These are phyloP conservation scores for Neonectria ditissima DNA, from an alignment of 2,329 filamentous ascomycete species.

Conservation along the genomic window DNA sequence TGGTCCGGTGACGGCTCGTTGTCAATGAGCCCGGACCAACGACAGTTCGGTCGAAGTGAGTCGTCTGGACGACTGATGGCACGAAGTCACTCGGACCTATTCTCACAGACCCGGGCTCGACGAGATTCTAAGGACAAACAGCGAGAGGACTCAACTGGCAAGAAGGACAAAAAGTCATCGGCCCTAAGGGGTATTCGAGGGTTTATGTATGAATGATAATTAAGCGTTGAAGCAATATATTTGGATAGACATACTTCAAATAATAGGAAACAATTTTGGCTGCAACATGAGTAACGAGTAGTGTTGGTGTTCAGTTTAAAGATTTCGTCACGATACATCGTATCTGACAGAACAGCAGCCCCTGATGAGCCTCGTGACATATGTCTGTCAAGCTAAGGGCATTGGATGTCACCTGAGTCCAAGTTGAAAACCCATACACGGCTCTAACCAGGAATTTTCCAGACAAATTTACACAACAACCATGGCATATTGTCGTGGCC, in stretches of 20 bases:
- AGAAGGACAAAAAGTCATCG: constrained; percentile 53
- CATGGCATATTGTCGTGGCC: too few species aligned
- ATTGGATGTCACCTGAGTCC: too few species aligned
- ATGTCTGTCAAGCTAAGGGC: fast-evolving
- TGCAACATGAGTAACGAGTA: background rate
- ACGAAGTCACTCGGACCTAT: constrained; percentile 38
- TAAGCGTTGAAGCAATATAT: background rate
- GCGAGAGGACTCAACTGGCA: constrained; percentile 53
- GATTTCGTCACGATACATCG: background rate
- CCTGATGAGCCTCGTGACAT: too few species aligned
- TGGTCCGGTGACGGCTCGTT: constrained; percentile 42
- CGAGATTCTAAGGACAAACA: constrained; percentile 63
- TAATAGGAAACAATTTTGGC: background rate
- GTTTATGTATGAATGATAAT: constrained; percentile 48
- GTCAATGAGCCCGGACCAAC: constrained; percentile 53
- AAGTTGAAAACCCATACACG: too few species aligned
- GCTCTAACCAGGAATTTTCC: too few species aligned
- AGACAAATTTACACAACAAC: too few species aligned
- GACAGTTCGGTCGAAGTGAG: constrained; percentile 62
- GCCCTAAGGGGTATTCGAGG: constrained; percentile 57
- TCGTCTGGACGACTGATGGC: constrained; percentile 36
- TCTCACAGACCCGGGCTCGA: constrained; percentile 57
- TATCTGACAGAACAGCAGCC: background rate
- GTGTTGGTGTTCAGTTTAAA: background rate
- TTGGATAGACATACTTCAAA: constrained; percentile 6